A percentile compares a stretch with the other conserved stretches of the same genome.
These are phyloP conservation scores for Cornus florida DNA, from an alignment of 148 eudicot species.

Conservation along the genomic window DNA sequence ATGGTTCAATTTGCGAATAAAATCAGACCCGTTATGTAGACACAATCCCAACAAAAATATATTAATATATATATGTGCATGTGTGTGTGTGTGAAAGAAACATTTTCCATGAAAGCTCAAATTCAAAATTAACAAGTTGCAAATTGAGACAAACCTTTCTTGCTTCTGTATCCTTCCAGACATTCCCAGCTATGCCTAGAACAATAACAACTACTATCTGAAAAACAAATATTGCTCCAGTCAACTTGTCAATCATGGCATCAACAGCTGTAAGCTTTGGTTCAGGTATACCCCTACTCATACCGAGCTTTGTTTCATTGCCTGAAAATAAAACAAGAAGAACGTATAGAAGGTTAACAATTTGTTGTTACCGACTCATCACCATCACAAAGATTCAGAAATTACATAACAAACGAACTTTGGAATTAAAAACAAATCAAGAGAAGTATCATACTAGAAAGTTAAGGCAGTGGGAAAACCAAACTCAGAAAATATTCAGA, in stretches of 20 bases:
- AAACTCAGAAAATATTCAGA: background rate
- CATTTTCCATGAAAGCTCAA: background rate
- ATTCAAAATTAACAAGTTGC: conserved; percentile 5
- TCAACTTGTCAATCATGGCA: conserved; percentile 99
- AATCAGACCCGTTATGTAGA: background rate
- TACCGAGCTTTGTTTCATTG: conserved; percentile 96
- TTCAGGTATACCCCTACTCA: conserved; percentile 96
- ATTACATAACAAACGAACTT: background rate
- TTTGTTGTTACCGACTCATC: background rate
- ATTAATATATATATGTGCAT: no score
- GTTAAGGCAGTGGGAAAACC: background rate
- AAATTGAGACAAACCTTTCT: conserved; percentile 68
- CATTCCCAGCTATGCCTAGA: conserved; percentile 92
- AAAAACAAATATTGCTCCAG: conserved; percentile 95
- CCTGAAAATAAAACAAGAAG: conserved; percentile 41
- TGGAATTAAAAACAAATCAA: background rate
- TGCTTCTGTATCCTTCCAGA: conserved; percentile 97
- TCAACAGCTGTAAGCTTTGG: conserved; percentile 97
- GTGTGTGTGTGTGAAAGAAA: background rate
- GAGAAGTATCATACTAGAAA: background rate
- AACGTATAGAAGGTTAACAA: background rate
- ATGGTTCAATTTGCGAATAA: background rate
- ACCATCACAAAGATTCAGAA: background rate
- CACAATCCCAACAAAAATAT: background rate
- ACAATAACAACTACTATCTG: conserved; percentile 95